These are phyloP conservation scores for Stephania japonica DNA, from an alignment of 164 flowering plant species.

Conservation along the genomic window DNA sequence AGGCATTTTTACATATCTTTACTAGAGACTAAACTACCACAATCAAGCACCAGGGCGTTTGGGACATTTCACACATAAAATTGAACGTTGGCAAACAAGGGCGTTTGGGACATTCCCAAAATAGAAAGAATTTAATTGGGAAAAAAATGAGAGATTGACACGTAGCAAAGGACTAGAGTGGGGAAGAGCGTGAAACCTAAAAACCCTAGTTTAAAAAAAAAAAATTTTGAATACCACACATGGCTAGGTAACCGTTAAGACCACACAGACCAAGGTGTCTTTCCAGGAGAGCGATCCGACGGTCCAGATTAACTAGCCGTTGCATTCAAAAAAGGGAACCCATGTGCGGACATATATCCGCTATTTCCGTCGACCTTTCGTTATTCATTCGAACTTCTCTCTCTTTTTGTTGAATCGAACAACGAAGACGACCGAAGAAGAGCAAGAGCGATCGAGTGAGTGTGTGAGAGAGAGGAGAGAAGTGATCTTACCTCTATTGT, in stretches of 20 bases:
- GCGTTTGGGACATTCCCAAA: background rate
- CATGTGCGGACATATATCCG: slow-evolving; percentile 48
- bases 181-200: background rate
- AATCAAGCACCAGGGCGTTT: background rate
- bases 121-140: background rate
- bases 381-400: background rate
- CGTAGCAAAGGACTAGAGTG: background rate
- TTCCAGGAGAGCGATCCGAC: slow-evolving; percentile 35
- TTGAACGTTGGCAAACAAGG: background rate
- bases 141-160: background rate
- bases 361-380: slow-evolving; percentile 28
- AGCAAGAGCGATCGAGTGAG: slow-evolving; percentile 2
- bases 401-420: slow-evolving; percentile 1
- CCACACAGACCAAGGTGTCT: slow-evolving; percentile 29
- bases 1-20: no score
- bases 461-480: slow-evolving; percentile 1
- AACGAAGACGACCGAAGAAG: slow-evolving; percentile 3
- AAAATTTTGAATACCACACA: slow-evolving; percentile 11
- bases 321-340: slow-evolving; percentile 31
- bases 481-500: background rate
- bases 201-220: background rate
- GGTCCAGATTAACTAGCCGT: slow-evolving; percentile 75
- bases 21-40: no score
- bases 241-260: slow-evolving; percentile 21
- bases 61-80: background rate